Evolutionary conservation across 768 basidiomycete species (phyloP), one percentile per base, ranked within the genome.

Genomic region (Chalciporus piperatus): DNA sequence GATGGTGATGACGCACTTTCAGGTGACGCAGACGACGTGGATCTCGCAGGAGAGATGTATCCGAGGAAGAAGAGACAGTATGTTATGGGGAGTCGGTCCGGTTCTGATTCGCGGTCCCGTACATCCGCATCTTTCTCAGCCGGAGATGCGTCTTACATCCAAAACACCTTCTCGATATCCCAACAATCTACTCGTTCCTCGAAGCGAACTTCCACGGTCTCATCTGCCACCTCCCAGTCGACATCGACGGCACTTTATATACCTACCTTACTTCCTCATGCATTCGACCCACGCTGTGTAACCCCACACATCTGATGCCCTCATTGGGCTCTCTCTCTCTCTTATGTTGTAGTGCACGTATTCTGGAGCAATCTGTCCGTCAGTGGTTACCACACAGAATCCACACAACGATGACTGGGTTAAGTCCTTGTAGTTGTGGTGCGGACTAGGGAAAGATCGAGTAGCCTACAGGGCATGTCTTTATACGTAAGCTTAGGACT

Each of bases 71-170:
- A 69, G 14, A 66, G 48, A 14, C 39, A 62, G 0, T 63, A 70
- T 3, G 65, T 60, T 4, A 66, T 61, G 22, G 57, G 66, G 12
- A 72, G 74, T 28, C 79, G 56, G 11, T 68, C 67, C 0, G 56
- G 76, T 22, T 86, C 85, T 0, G 81, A 83, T 51, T 83, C 82
- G 4, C 79, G 76, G 32, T 85, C 83, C 4, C 76, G 80, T 27
- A 85, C 84, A 0, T 83, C 84, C 4, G 68, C 78, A 4, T 82
- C 81, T 0, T 41, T 69, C 23, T 75, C 76, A 22, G 54, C 59
- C 28, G 60, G 63, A 22, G 63, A 61, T 39, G 17, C 47, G 22
- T 42, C 55, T 17, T 46, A 59, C 42, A 48, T 48, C n/a, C 67
- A 68, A 47, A 61, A 64, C 45, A 62, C 38, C 4, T 3, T 60